Percentiles rank a stretch among this genome's conserved stretches.
phyloP scores from a whole-genome alignment of 2,329 filamentous ascomycete species.

The Arthrobotrys entomopaga region DNA sequence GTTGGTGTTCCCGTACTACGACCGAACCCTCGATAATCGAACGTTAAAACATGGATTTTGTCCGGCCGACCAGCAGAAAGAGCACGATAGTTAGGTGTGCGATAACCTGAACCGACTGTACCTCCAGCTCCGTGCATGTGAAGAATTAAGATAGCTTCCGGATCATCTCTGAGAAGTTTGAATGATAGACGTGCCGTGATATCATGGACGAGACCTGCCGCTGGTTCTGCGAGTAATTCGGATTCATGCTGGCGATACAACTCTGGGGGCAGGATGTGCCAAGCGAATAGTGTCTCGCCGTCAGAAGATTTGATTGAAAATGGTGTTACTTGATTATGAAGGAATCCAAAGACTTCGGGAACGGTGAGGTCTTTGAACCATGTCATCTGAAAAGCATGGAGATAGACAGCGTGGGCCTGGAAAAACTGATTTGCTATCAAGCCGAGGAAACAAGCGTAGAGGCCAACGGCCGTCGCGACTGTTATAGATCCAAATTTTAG shows the following conservation, averaged over 20 bases:
- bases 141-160: slow-evolving; percentile 64
- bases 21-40: slow-evolving; percentile 73
- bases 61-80: slow-evolving; percentile 66
- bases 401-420: slow-evolving; percentile 70
- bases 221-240: slow-evolving; percentile 62
- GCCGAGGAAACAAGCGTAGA: slow-evolving; percentile 65
- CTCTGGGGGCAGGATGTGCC: slow-evolving; percentile 66
- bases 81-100: slow-evolving; percentile 69
- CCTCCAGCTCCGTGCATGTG: slow-evolving; percentile 70
- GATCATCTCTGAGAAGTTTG: slow-evolving; percentile 64
- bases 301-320: slow-evolving; percentile 64
- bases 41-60: slow-evolving; percentile 69
- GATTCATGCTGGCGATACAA: slow-evolving; percentile 64
- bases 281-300: slow-evolving; percentile 64
- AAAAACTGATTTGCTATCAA: slow-evolving; percentile 65
- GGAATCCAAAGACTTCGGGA: slow-evolving; percentile 66
- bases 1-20: slow-evolving; percentile 67
- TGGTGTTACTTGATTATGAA: slow-evolving; percentile 66
- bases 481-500: slow-evolving; percentile 56
- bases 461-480: slow-evolving; percentile 57
- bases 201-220: slow-evolving; percentile 60
- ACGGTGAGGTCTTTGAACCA: slow-evolving; percentile 67
- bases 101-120: slow-evolving; percentile 68
- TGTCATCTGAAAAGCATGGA: slow-evolving; percentile 68
- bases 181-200: slow-evolving; percentile 63